phyloP scores from a whole-genome alignment of 345 rosid species.

The Ricinus communis region DNA sequence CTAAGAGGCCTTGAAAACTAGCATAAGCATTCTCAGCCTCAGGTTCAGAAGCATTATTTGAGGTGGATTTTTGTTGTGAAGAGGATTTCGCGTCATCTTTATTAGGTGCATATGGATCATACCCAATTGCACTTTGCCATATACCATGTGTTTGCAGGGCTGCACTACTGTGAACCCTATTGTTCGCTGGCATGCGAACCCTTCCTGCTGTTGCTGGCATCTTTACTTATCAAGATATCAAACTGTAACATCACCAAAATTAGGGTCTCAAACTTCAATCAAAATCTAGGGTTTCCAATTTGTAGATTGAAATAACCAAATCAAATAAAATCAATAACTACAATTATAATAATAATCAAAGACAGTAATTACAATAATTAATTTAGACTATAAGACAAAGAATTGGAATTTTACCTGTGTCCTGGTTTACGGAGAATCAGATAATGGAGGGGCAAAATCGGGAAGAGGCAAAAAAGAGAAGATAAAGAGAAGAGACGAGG shows the following conservation, averaged over 20 bases:
- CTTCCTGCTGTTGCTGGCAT: constrained; percentile 99
- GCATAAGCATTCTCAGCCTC: constrained; percentile 76
- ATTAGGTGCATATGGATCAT: constrained; percentile 92
- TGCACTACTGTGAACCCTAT: constrained; percentile 97
- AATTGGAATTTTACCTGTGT: too few species aligned
- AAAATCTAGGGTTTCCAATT: not conserved
- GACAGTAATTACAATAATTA: too few species aligned
- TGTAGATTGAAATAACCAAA: too few species aligned
- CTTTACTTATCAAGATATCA: constrained; percentile 29
- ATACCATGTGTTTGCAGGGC: constrained; percentile 97
- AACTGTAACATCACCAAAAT: not conserved
- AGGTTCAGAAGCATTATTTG: constrained; percentile 42
- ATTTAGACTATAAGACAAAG: too few species aligned
- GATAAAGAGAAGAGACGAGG: too few species aligned
- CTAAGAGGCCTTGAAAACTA: constrained; percentile 78
- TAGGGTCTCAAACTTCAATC: not conserved
- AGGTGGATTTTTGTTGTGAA: constrained; percentile 31
- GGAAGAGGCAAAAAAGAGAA: too few species aligned
- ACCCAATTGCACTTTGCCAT: constrained; percentile 97
- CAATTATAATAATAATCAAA: too few species aligned
- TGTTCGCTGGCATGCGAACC: constrained; percentile 99
- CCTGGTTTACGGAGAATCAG: too few species aligned
- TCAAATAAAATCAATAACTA: too few species aligned
- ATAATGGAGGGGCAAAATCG: too few species aligned
- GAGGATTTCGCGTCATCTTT: constrained; percentile 69